phyloP scores from a whole-genome alignment of 352 stramenopile genomes.

The Aphanomyces invadans region DNA sequence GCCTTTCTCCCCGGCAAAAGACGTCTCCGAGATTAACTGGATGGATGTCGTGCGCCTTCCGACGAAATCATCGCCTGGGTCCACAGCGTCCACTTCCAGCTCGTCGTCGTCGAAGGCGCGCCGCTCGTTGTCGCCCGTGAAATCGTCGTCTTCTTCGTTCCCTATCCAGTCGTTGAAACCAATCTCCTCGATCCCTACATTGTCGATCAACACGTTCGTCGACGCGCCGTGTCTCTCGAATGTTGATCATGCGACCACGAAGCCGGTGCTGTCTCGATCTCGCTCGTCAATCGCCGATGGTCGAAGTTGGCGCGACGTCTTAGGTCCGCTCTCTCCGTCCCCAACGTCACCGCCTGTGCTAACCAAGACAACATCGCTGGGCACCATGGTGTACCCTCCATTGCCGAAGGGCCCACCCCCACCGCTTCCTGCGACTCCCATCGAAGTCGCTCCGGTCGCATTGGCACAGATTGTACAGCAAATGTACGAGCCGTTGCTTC shows the following conservation, averaged over 20 bases:
- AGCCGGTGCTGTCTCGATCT: conserved; percentile 14
- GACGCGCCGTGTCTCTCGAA: not conserved
- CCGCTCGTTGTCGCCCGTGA: conserved; percentile 6
- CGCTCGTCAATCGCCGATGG: conserved; percentile 18
- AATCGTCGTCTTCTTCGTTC: not conserved
- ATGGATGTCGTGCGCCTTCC: not conserved
- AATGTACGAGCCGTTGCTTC: conserved; percentile 6
- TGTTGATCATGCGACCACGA: not conserved
- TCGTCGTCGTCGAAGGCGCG: conserved; percentile 1
- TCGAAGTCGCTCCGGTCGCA: too few species aligned
- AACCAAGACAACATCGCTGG: conserved; percentile 14
- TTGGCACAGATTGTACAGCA: conserved; percentile 17
- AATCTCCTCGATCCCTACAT: not conserved
- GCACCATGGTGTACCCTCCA: not conserved
- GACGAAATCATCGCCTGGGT: conserved; percentile 11
- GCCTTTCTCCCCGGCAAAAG: too few species aligned
- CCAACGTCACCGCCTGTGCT: not conserved
- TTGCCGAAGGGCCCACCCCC: not conserved
- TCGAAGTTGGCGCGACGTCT: conserved; percentile 17
- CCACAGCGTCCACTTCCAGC: not conserved
- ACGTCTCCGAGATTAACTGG: conserved; percentile 10
- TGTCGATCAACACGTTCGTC: not conserved
- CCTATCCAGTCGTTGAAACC: not conserved
- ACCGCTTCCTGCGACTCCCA: not conserved
- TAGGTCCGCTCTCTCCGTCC: not conserved